A percentile compares a stretch with the other conserved stretches of the same genome.
Conservation (phyloP, 78 protist genomes). For the Guillardia theta region DNA sequence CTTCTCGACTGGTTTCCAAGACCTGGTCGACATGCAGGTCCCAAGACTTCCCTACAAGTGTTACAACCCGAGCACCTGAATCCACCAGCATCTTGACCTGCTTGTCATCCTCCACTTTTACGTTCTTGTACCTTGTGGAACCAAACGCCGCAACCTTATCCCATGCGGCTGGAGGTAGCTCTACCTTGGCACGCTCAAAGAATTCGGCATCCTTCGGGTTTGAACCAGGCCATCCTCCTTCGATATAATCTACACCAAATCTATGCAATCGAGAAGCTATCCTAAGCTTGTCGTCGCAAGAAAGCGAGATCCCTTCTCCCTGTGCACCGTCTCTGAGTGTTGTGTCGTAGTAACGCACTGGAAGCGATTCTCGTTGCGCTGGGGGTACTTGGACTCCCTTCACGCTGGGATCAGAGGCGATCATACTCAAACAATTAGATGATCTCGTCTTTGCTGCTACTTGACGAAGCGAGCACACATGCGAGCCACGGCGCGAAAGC, state of each 20-base stretch:
- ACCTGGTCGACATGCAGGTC: conserved; percentile 29
- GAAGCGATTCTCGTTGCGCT: no score
- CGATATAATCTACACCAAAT: not conserved
- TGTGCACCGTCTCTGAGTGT: conserved; percentile 26
- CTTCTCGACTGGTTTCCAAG: not conserved
- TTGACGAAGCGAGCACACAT: no score
- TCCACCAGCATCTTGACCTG: not conserved
- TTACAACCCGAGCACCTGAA: not conserved
- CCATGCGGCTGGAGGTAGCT: not conserved
- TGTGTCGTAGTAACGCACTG: no score
- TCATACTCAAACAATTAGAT: no score
- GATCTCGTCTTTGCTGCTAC: no score
- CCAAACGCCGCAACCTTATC: not conserved
- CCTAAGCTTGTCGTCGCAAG: conserved; percentile 7
- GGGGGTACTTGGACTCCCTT: no score
- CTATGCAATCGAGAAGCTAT: not conserved
- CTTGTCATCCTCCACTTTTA: not conserved
- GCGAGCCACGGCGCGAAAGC: no score
- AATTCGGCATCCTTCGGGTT: conserved; percentile 25
- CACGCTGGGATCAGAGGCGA: no score
- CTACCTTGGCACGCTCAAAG: not conserved
- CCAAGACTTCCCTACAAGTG: conserved; percentile 23
- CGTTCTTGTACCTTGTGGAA: not conserved
- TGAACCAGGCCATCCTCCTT: conserved; percentile 19
- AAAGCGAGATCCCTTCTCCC: conserved; percentile 34